Percentiles rank a stretch among this genome's conserved stretches.
Evolutionary conservation across 2,329 filamentous ascomycete species (phyloP).

Genomic region (Fusarium pseudocircinatum): DNA sequence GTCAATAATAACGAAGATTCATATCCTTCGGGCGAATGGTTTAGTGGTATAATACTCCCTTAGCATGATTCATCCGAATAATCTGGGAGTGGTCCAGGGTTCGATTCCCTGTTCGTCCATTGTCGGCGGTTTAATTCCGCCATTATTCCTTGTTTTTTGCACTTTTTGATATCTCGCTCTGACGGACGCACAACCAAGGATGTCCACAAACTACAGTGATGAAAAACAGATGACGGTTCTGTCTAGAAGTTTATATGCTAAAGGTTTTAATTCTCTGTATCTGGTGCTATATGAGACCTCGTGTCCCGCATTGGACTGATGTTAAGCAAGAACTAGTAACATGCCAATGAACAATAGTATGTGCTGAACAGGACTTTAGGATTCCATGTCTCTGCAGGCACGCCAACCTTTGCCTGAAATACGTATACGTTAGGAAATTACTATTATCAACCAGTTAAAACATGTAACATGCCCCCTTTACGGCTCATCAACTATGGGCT

Average conservation of each 20-base stretch:
- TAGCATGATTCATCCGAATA: conserved; percentile 16
- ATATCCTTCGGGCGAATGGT: conserved; percentile 12
- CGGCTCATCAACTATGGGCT: no score
- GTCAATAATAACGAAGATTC: no score
- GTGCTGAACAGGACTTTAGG: accelerated
- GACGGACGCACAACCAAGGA: accelerated
- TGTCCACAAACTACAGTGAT: accelerated
- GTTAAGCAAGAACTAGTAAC: accelerated
- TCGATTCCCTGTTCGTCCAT: conserved; percentile 30
- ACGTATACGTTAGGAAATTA: no score
- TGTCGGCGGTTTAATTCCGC: background rate
- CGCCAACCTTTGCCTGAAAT: accelerated
- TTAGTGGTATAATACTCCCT: conserved; percentile 33
- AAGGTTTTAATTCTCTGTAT: no score
- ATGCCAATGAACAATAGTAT: accelerated
- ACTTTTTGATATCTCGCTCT: accelerated
- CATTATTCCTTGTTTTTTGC: background rate
- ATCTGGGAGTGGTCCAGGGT: conserved; percentile 29
- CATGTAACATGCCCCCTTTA: background rate
- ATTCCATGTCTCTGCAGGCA: accelerated
- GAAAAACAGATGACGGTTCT: accelerated
- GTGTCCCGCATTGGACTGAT: accelerated
- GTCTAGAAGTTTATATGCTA: no score
- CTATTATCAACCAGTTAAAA: no score
- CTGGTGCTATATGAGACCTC: accelerated